Conservation (phyloP, 2,329 filamentous ascomycete species). For the Didymella glomerata region DNA sequence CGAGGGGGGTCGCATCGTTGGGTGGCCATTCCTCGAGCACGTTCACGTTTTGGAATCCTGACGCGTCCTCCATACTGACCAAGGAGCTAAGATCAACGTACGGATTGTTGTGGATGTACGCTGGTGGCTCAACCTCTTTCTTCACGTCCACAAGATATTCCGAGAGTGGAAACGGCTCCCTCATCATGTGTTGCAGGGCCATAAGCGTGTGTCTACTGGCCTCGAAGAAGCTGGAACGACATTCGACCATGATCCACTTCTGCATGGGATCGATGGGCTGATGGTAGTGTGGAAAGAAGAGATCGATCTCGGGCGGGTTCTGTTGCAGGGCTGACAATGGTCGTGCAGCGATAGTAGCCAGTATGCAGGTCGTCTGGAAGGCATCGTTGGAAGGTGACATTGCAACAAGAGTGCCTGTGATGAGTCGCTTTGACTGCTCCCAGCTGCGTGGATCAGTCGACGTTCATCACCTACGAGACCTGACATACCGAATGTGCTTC, state of each 20-base stretch:
- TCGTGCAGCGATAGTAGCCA: conserved; percentile 77
- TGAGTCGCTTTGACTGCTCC: conserved; percentile 67
- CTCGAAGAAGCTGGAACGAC: conserved; percentile 78
- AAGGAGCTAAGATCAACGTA: conserved; percentile 60
- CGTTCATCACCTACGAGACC: too few relatives aligned
- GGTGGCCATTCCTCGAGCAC: conserved; percentile 65
- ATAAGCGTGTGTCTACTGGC: conserved; percentile 75
- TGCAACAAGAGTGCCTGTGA: conserved; percentile 64
- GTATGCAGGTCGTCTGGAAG: conserved; percentile 71
- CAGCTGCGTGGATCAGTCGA: conserved; percentile 55
- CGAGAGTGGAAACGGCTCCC: conserved; percentile 68
- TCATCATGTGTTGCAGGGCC: conserved; percentile 71
- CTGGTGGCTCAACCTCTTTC: conserved; percentile 58
- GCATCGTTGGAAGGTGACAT: conserved; percentile 64
- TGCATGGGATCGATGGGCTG: conserved; percentile 72
- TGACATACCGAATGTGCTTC: conserved; percentile 64
- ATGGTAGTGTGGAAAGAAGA: conserved; percentile 74
- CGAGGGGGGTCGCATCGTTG: conserved; percentile 61
- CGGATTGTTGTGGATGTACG: conserved; percentile 62
- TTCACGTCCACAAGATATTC: conserved; percentile 67
- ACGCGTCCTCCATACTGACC: conserved; percentile 49
- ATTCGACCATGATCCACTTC: conserved; percentile 82
- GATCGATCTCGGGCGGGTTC: conserved; percentile 75
- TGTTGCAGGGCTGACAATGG: conserved; percentile 69
- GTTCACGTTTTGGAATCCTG: conserved; percentile 59